Base-by-base conservation (phyloP, 768 basidiomycete species). In the Psilocybe subaeruginosa region DNA sequence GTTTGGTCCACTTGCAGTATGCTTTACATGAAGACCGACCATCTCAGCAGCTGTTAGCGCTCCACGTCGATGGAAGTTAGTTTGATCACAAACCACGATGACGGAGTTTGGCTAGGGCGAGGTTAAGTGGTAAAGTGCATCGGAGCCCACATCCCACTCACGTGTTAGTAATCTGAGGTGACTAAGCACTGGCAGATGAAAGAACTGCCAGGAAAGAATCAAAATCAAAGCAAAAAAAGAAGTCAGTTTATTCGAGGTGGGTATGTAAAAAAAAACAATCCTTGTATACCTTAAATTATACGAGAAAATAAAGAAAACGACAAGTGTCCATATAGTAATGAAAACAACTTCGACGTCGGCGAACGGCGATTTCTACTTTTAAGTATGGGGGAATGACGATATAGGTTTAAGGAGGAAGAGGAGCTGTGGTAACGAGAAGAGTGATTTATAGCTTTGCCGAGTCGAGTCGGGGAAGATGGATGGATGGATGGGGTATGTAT, bases 201-300 rank as follows among this genome's bases (percentile, higher is more conserved):
- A 35, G 33, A 35, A 35, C 11, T 56, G 11, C n/a, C 3, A 11
- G 30, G 11, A 43, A 14, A 23, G 3, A 17, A 3, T 39, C 33
- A 39, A n/a, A 51, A 33, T 16, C n/a, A 14, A 37, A 35, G 9
- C 29, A 9, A 30, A 41, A 37, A 49, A 41, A 35, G 45, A 17
- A 58, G 17, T 55, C 41, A 60, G 50, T 59, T 58, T 61, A 59
- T 59, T 47, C 53, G 46, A 49, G 49, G 11, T 7, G 58, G 61
- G 61, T 62, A 63, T 60, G 61, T 63, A 62, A 59, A 63, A 55
- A 60, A 61, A 57, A 49, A 19, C 45, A 58, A 58, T 47, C 56
- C 46, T 60, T 37, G 49, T 57, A 56, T 66, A 66, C 64, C 64
- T 58, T 66, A 66, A 60, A 66, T 66, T 66, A 66, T 63, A 58